These are phyloP conservation scores for Backusella macrospora DNA, from an alignment of 192 early-diverging fungal species.

Conservation along the genomic window DNA sequence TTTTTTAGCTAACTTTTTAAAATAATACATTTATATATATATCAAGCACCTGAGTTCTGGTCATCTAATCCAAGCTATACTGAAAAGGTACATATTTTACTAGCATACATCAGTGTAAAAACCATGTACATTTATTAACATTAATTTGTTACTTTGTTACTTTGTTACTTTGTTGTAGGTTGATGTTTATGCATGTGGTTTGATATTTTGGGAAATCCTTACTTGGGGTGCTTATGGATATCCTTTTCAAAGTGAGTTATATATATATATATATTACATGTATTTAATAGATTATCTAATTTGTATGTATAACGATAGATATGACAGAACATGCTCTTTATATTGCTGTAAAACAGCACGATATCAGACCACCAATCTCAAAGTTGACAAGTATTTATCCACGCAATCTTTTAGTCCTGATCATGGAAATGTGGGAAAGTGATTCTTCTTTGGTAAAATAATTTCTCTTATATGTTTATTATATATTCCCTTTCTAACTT, in stretches of 20 bases:
- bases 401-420: constrained; percentile 56
- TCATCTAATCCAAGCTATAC: constrained; percentile 68
- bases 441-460: constrained; percentile 49
- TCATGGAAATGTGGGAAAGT: constrained; percentile 77
- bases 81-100: constrained; percentile 61
- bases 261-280: neutral
- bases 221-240: constrained; percentile 73
- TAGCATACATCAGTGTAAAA: neutral
- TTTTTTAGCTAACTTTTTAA: neutral
- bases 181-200: constrained; percentile 66
- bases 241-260: constrained; percentile 64
- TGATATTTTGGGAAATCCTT: constrained; percentile 82
- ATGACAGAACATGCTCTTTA: constrained; percentile 33
- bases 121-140: neutral
- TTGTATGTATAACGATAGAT: neutral
- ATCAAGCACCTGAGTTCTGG: constrained; percentile 75
- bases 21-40: neutral
- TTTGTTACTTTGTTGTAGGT: constrained; percentile 10
- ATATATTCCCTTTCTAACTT: neutral
- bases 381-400: constrained; percentile 60
- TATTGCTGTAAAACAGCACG: constrained; percentile 57
- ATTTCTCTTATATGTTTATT: neutral
- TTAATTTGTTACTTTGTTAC: constrained; percentile 8
- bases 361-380: constrained; percentile 59
- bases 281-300: neutral